phyloP scores from a whole-genome alignment of 2,329 filamentous ascomycete species.

The Colletotrichum sp. region DNA sequence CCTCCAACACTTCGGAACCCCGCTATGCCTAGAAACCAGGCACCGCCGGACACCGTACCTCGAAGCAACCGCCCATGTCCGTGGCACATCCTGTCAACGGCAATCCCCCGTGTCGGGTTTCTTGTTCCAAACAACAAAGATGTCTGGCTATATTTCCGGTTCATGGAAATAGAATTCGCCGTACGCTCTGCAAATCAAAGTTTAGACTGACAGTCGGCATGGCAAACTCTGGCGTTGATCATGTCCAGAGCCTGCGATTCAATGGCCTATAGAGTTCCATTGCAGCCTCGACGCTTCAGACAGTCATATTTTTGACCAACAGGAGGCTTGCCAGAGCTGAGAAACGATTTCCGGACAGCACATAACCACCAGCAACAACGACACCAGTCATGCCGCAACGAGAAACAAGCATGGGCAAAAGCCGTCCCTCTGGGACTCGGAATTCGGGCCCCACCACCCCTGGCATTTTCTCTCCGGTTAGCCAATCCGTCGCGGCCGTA shows the following conservation, averaged over 20 bases:
- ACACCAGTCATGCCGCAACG: background rate
- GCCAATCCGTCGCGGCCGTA: conserved; percentile 1
- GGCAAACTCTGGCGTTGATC: background rate
- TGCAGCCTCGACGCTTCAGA: background rate
- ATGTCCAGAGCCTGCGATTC: background rate
- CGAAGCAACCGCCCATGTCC: background rate
- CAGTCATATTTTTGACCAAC: background rate
- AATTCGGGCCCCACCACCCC: conserved; percentile 4
- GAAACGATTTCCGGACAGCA: background rate
- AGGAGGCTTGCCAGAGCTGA: background rate
- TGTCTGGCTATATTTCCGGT: background rate
- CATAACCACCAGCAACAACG: background rate
- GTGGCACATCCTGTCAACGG: background rate
- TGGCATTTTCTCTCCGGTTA: background rate
- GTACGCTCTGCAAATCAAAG: background rate
- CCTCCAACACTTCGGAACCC: background rate
- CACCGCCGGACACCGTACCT: background rate
- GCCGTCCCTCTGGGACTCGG: conserved; percentile 10
- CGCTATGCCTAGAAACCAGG: background rate
- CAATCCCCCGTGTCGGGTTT: background rate
- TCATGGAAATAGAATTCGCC: conserved; percentile 10
- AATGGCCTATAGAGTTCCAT: background rate
- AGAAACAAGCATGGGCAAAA: background rate
- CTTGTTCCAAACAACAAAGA: background rate
- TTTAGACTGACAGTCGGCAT: background rate